Base-by-base conservation (phyloP, 2,329 filamentous ascomycete species). In the Dactylellina leptospora region DNA sequence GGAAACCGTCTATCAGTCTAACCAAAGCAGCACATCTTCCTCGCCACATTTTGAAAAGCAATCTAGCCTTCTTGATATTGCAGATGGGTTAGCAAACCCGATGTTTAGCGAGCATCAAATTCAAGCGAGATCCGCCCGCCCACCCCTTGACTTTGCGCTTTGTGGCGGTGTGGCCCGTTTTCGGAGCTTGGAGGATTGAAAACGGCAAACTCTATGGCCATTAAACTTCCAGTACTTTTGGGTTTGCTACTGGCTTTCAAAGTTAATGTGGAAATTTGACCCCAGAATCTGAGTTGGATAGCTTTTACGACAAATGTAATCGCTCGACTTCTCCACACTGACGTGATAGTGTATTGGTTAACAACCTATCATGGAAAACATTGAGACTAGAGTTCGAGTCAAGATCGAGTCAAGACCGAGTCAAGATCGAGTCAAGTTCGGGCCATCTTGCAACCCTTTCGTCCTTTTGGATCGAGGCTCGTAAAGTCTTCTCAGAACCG, bases 151-250 rank as follows among this genome's bases (percentile, higher is more conserved):
- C 9, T 47, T 38, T 54, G 25, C 36, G 22, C 16, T n/a, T 4
- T n/a, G 44, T 44, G 23, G 33, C 53, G 27, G 55, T 54, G 18
- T 45, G 44, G 23, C 45, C 63, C 63, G 63, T 69, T 69, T 69
- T 16, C 55, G 55, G 54, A 48, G 23, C 23, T 25, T 27, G 27
- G 28, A 30, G n/a, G 4, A 38, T 69, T n/a, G 54, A 60, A 60
- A 69, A 60, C 54, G 63, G 63, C 27, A 36, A 60, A 51, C 20
- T 20, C 53, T 36, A 56, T 42, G 6, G 16, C 25, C 6, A 20
- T 50, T 56, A 55, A 33, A 44, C 8, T 56, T 64, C 25, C 1
- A 33, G n/a, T n/a, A n/a, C n/a, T n/a, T n/a, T n/a, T n/a, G n/a
- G n/a, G n/a, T n/a, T n/a, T n/a, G n/a, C n/a, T n/a, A n/a, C n/a